Conservation (phyloP, 345 rosid species). For the Eucalyptus marginata region DNA sequence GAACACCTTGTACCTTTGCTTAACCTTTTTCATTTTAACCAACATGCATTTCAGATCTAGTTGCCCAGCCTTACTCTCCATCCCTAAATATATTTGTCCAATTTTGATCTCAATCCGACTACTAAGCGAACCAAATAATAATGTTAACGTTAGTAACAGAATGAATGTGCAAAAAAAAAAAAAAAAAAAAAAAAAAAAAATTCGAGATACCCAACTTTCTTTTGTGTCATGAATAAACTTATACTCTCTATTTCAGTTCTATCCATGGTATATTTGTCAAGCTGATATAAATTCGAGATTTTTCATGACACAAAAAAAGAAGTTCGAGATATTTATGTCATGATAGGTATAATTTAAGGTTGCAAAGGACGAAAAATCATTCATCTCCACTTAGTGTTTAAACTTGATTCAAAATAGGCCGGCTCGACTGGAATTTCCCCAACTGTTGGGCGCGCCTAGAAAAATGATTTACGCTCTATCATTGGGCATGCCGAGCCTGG, state of each 20-base stretch:
- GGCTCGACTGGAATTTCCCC: not conserved
- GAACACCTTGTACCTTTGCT: not conserved
- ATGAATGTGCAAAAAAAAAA: not conserved
- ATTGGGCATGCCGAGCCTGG: not conserved
- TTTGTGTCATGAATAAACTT: not conserved
- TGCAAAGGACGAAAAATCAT: not conserved
- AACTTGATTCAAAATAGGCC: not conserved
- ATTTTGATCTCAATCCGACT: not conserved
- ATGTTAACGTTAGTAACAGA: not conserved
- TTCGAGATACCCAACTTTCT: not conserved
- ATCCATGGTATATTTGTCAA: not conserved
- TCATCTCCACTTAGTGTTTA: not conserved
- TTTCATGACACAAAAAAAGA: too few species aligned
- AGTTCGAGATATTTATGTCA: not conserved
- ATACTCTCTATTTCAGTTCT: too few species aligned
- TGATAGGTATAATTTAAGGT: too few species aligned
- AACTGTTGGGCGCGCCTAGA: not conserved
- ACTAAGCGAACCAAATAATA: not conserved
- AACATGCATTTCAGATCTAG: not conserved
- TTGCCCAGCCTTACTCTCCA: not conserved
- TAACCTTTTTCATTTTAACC: not conserved
- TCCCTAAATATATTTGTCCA: not conserved
- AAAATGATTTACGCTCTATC: not conserved
- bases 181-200: not conserved
- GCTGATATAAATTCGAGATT: too few species aligned